Evolutionary conservation across 371 early-diverging fungal species (phyloP), one percentile per base, ranked within the genome.

Genomic region (Conidiobolus incongruus): DNA sequence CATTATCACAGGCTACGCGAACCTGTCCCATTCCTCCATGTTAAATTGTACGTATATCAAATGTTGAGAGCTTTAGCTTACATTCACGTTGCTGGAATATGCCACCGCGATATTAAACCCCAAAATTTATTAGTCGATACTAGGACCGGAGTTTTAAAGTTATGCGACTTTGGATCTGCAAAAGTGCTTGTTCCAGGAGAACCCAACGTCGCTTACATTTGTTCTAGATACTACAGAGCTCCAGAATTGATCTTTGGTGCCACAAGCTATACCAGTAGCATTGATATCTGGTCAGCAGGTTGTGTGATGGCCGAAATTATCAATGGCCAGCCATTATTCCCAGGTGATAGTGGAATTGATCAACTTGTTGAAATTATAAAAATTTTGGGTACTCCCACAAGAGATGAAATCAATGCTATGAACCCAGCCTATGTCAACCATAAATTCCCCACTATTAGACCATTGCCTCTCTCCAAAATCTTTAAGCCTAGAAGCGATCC

Each of bases 341-440:
- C 95, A 8, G 99, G 99, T 21, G 96, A 97, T 59, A 87, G 87
- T 44, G 94, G 94, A 39, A 92, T 98, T 45, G 99, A 99, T 58
- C 99, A 99, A 62, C 62, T 99, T 30, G 94, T 98, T 13, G 96
- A 97, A 60, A 99, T 99, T 53, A 98, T 98, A 67, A 93, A 93
- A 63, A 83, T 95, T 0, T 71, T 98, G 19, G 99, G 99, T 23
- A 98, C 98, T 13, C 99, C 99, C 11, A 79, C 90, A 22, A 75
- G 82, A 48, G 92, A 93, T 44, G 92, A 94, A 59, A 80, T 94
- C 50, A 68, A 77, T 48, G 72, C 83, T 31, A 93, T 94, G 91
- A 94, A 96, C 58, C 87, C 83, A 26, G 26, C 26, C 26, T 26
- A n/a, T n/a, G n/a, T n/a, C n/a, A n/a, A n/a, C n/a, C n/a, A n/a